A percentile compares a stretch with the other conserved stretches of the same genome.
Conservation (phyloP, 257 asterid species). For the Solanum chaucha region DNA sequence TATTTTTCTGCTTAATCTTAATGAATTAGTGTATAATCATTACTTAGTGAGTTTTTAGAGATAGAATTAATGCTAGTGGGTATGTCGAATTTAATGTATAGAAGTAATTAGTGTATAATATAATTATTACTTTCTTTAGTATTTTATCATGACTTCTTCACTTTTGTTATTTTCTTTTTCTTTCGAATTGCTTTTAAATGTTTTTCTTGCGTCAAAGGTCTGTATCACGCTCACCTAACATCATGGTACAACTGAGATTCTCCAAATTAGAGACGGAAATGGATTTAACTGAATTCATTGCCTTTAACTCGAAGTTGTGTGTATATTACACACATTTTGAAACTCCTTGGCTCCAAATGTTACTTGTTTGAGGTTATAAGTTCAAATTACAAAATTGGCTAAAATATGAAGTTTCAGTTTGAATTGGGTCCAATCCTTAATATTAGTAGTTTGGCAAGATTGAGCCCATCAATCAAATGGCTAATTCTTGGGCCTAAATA, state of each 20-base stretch:
- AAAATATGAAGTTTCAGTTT: neutral
- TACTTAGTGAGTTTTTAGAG: neutral
- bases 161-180: neutral
- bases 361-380: neutral
- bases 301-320: neutral
- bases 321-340: neutral
- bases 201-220: too few relatives aligned
- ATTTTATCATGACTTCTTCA: neutral
- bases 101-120: neutral
- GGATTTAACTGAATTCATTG: neutral
- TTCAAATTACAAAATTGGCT: neutral
- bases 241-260: neutral
- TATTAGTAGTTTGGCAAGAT: neutral
- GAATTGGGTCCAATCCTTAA: neutral
- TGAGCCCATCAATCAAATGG: neutral
- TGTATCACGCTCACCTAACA: too few relatives aligned
- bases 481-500: neutral
- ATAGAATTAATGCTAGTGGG: neutral
- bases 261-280: neutral
- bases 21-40: neutral
- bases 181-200: too few relatives aligned
- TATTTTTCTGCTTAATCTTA: constrained; percentile 23
- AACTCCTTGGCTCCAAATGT: neutral
- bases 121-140: neutral
- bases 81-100: neutral